Percentiles rank a stretch among this genome's conserved stretches.
Evolutionary conservation across 148 eudicot genomes (phyloP).

Genomic region (Cornus controversa): DNA sequence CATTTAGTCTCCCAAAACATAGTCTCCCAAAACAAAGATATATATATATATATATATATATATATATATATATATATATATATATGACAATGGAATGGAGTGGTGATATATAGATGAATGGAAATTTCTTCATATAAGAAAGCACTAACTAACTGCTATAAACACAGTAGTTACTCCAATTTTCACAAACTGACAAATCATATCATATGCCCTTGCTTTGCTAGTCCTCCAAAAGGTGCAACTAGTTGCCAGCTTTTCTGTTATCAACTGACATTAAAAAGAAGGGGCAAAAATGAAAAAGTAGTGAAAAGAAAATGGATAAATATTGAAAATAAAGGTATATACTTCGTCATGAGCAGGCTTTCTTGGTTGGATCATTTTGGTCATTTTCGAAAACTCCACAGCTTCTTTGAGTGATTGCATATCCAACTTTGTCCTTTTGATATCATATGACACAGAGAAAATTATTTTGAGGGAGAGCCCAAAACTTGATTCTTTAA

Average conservation of each 20-base stretch:
- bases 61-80: too few species aligned
- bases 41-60: too few species aligned
- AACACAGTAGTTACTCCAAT: slow-evolving; percentile 16
- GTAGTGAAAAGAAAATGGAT: not conserved
- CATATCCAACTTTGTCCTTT: slow-evolving; percentile 15
- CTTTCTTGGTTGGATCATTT: slow-evolving; percentile 19
- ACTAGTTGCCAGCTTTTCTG: slow-evolving; percentile 26
- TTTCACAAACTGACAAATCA: slow-evolving; percentile 21
- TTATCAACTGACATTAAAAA: slow-evolving; percentile 22
- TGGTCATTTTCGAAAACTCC: slow-evolving; percentile 32
- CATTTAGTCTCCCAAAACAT: too few species aligned
- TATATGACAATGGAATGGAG: too few species aligned
- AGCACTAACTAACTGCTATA: not conserved
- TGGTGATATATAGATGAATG: too few species aligned
- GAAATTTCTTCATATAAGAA: too few species aligned
- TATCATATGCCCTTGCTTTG: not conserved
- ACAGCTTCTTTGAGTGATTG: slow-evolving; percentile 14
- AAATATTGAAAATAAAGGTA: slow-evolving; percentile 10
- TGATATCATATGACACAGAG: not conserved
- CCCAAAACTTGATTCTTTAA: not conserved
- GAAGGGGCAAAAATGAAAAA: not conserved
- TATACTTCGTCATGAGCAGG: slow-evolving; percentile 16
- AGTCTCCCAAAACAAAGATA: too few species aligned
- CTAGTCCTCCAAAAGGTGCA: slow-evolving; percentile 16
- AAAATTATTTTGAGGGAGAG: not conserved